phyloP scores from a whole-genome alignment of 208 protist genomes.

The Acanthamoeba culbertsoni region DNA sequence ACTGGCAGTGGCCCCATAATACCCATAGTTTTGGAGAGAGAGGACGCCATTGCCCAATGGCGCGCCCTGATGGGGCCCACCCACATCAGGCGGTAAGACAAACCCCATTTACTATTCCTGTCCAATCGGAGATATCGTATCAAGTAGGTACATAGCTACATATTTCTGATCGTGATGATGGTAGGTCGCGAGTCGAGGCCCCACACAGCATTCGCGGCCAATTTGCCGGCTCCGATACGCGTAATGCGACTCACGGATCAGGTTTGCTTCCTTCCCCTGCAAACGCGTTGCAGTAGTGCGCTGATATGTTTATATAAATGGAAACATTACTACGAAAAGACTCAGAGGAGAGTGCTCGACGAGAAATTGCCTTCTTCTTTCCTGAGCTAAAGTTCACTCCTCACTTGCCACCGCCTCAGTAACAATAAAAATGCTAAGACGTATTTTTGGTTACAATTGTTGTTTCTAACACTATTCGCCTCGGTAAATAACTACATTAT shows the following conservation, averaged over 20 bases:
- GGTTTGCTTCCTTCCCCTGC: not conserved
- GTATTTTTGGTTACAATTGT: not conserved
- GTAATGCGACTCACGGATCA: constrained; percentile 29
- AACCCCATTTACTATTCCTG: not conserved
- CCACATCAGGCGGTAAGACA: not conserved
- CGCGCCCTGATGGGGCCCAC: constrained; percentile 45
- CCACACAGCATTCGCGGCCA: constrained; percentile 11
- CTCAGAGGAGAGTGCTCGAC: constrained; percentile 6
- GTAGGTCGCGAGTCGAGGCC: not conserved
- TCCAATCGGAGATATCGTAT: not conserved
- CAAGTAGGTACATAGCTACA: too few relatives aligned
- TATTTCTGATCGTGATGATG: not conserved
- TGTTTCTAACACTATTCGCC: not conserved
- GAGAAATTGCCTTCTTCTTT: constrained; percentile 57
- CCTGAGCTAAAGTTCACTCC: not conserved
- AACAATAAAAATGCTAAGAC: not conserved
- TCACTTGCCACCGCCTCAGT: not conserved
- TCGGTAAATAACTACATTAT: constrained; percentile 64
- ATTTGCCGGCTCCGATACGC: not conserved
- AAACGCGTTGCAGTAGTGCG: not conserved
- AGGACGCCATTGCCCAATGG: constrained; percentile 21
- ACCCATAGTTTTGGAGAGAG: not conserved
- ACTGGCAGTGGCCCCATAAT: not conserved
- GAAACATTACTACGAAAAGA: not conserved
- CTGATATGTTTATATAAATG: not conserved